Percentiles rank a stretch among this genome's conserved stretches.
These are phyloP conservation scores for Cladophialophora exuberans DNA, from an alignment of 2,329 filamentous ascomycete species.

Conservation along the genomic window DNA sequence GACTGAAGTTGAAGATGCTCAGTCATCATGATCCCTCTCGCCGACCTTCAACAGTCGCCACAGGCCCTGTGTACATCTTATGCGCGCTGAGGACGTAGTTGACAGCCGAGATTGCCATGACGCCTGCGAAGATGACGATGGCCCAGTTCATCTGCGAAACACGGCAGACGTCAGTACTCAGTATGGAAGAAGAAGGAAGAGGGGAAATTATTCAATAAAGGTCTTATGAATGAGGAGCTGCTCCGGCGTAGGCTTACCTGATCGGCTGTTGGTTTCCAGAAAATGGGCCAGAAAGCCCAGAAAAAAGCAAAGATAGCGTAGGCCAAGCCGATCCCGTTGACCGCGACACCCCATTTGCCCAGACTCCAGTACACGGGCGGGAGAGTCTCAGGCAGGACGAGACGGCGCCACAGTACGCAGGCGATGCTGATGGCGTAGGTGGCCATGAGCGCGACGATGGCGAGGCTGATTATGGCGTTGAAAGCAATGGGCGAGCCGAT, in stretches of 20 bases:
- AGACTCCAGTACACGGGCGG: conserved; percentile 48
- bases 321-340: conserved; percentile 40
- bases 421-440: conserved; percentile 55
- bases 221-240: background rate
- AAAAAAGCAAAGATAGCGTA: conserved; percentile 46
- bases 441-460: conserved; percentile 51
- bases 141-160: conserved; percentile 54
- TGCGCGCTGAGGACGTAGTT: conserved; percentile 43
- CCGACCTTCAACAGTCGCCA: conserved; percentile 31
- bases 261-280: conserved; percentile 6
- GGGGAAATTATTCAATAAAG: background rate
- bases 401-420: conserved; percentile 50
- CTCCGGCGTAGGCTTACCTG: background rate
- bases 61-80: conserved; percentile 41
- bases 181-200: too few species aligned
- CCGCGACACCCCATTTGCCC: conserved; percentile 40
- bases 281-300: conserved; percentile 55
- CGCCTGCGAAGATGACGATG: conserved; percentile 46
- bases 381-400: conserved; percentile 42
- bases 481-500: conserved; percentile 30
- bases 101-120: conserved; percentile 43
- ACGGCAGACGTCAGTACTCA: conserved; percentile 32
- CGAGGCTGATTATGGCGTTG: conserved; percentile 45
- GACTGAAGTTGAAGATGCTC: background rate
- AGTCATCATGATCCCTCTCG: background rate